Conservation (phyloP, 129 eudicot genomes). For the Flaveria trinervia region DNA sequence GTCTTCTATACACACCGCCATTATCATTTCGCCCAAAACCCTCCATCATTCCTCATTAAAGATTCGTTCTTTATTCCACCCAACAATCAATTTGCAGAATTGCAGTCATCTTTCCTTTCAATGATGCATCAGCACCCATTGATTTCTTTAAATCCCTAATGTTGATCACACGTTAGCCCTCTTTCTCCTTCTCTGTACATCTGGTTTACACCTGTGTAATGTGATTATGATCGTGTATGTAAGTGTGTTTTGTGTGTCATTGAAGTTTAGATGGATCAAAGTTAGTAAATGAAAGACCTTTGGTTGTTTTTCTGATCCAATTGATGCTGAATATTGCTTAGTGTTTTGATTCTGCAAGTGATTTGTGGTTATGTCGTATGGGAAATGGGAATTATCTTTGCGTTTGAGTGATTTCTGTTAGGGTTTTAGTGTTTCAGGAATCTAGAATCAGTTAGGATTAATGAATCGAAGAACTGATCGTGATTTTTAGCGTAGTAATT, state of each 20-base stretch:
- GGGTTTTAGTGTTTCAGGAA: constrained; percentile 22
- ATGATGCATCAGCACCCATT: not conserved
- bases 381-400: not conserved
- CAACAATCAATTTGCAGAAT: constrained; percentile 3
- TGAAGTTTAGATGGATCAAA: constrained; percentile 23
- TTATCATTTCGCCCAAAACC: constrained; percentile 8
- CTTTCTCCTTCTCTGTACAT: not conserved
- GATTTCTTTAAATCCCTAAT: constrained; percentile 15
- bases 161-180: constrained; percentile 13
- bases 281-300: not conserved
- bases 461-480: constrained; percentile 6
- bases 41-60: not conserved
- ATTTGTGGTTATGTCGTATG: not conserved
- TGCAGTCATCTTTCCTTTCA: not conserved
- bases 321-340: not conserved
- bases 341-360: constrained; percentile 8
- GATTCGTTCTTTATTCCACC: not conserved
- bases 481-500: not conserved
- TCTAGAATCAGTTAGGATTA: not conserved
- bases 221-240: not conserved
- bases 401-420: constrained; percentile 10
- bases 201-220: not conserved
- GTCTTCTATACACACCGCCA: constrained; percentile 16
- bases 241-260: not conserved
- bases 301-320: not conserved